Conservation (phyloP, 2,329 filamentous ascomycete genomes). For the Fusarium citri region DNA sequence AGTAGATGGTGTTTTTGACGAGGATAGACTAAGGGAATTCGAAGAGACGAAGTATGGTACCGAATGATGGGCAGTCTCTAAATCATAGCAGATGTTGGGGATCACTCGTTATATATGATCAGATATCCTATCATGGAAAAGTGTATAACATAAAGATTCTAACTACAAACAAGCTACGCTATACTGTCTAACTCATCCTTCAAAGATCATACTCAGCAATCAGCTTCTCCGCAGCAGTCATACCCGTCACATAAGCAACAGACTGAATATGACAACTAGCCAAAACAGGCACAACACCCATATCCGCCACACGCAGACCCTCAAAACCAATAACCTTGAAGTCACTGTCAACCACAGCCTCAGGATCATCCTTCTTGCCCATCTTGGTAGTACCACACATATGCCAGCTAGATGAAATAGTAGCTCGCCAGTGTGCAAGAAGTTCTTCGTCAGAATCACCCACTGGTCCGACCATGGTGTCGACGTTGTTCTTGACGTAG, state of each 20-base stretch:
- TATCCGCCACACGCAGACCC: slow-evolving; percentile 37
- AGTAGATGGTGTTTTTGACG: neutral
- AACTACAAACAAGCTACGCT: neutral
- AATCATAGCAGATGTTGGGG: fast-evolving
- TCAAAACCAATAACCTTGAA: slow-evolving; percentile 38
- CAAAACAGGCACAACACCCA: slow-evolving; percentile 50
- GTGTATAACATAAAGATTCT: neutral
- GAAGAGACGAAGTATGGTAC: neutral
- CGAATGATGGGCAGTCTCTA: neutral
- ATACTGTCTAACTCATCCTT: neutral
- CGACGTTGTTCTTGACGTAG: slow-evolving; percentile 58
- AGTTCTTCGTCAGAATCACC: slow-evolving; percentile 66
- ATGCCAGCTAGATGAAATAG: slow-evolving; percentile 62
- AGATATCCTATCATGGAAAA: neutral
- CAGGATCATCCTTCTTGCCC: slow-evolving; percentile 58
- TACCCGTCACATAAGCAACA: slow-evolving; percentile 65
- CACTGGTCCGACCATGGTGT: slow-evolving; percentile 56
- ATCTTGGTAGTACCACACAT: slow-evolving; percentile 69
- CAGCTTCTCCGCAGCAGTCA: slow-evolving; percentile 61
- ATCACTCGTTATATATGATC: neutral
- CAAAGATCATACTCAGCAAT: slow-evolving; percentile 33
- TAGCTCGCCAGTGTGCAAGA: slow-evolving; percentile 57
- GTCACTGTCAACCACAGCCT: slow-evolving; percentile 60
- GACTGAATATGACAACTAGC: slow-evolving; percentile 64
- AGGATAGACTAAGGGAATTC: neutral